Conservation (phyloP, 805 yeast species). For the Vanderwaltozyma tropicalis region DNA sequence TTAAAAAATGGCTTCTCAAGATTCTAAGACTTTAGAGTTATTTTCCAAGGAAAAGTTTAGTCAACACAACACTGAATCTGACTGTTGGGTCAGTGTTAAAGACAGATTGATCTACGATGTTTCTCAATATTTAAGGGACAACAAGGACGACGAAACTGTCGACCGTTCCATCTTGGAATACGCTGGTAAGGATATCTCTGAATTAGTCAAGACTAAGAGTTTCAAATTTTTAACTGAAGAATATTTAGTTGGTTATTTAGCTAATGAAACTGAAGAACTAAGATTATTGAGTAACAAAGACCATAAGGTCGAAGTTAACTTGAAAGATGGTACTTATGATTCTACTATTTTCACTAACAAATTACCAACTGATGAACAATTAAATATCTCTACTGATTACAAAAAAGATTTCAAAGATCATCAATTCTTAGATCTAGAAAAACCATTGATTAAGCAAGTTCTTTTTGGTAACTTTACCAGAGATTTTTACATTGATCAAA, state of each 20-base stretch:
- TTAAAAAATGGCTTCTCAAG: not conserved
- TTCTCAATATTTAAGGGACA: slow-evolving; percentile 39
- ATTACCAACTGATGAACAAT: slow-evolving; percentile 61
- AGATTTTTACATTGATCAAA: slow-evolving; percentile 89
- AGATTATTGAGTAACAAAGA: slow-evolving; percentile 55
- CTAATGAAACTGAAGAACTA: slow-evolving; percentile 67
- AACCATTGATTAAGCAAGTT: slow-evolving; percentile 76
- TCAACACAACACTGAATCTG: slow-evolving; percentile 40
- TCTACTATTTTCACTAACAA: slow-evolving; percentile 46
- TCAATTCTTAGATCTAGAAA: slow-evolving; percentile 74
- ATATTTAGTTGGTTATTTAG: slow-evolving; percentile 71
- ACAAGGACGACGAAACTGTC: slow-evolving; percentile 59
- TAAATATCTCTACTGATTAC: slow-evolving; percentile 73
- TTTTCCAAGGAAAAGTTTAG: slow-evolving; percentile 44
- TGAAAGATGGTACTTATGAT: slow-evolving; percentile 35
- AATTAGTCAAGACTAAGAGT: slow-evolving; percentile 34
- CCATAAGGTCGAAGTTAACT: slow-evolving; percentile 49
- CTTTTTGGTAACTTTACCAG: slow-evolving; percentile 64
- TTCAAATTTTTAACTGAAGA: slow-evolving; percentile 59
- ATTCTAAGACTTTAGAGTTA: slow-evolving; percentile 43
- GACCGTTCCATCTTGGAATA: slow-evolving; percentile 45
- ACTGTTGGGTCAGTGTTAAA: slow-evolving; percentile 76
- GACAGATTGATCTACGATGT: slow-evolving; percentile 78
- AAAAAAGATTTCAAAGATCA: slow-evolving; percentile 61
- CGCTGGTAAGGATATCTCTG: slow-evolving; percentile 76